Conservation (phyloP, 139 green algal genomes). For the Chlamydomonas eustigma region DNA sequence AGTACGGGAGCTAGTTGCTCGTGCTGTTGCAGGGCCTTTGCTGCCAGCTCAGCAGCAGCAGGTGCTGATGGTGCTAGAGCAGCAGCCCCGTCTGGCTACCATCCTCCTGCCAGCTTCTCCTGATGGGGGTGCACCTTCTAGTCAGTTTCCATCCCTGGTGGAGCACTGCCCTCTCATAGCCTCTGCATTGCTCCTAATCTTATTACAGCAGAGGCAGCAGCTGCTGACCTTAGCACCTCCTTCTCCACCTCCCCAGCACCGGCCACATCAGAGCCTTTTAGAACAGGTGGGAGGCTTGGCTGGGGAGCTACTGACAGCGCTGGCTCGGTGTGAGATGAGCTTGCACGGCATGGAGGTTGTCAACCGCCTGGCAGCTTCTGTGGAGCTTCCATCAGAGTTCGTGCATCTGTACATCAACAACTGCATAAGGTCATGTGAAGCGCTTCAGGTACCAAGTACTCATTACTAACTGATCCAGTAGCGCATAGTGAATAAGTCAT, state of each 20-base stretch:
- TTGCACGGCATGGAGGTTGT: slow-evolving; percentile 90
- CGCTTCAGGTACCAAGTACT: slow-evolving; percentile 47
- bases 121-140: slow-evolving; percentile 20
- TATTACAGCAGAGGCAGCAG: neutral
- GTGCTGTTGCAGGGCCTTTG: slow-evolving; percentile 50
- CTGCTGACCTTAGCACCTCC: no score
- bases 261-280: neutral
- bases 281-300: neutral
- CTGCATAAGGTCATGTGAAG: slow-evolving; percentile 77
- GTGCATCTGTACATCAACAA: slow-evolving; percentile 84
- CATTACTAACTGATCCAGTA: neutral
- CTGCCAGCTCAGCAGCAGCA: slow-evolving; percentile 55
- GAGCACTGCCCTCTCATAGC: slow-evolving; percentile 68
- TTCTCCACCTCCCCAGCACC: no score
- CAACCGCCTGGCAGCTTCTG: slow-evolving; percentile 65
- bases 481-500: no score
- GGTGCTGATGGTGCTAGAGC: slow-evolving; percentile 44
- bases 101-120: neutral
- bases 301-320: slow-evolving; percentile 33
- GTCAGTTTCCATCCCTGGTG: slow-evolving; percentile 58
- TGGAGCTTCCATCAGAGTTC: slow-evolving; percentile 72
- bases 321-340: slow-evolving; percentile 50
- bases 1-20: slow-evolving; percentile 47
- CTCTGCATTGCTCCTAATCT: slow-evolving; percentile 39
- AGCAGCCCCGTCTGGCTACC: slow-evolving; percentile 40